Percentiles rank a stretch among this genome's conserved stretches.
phyloP scores from a whole-genome alignment of 2,329 filamentous ascomycete genomes.

The Xylariaceae sp. region DNA sequence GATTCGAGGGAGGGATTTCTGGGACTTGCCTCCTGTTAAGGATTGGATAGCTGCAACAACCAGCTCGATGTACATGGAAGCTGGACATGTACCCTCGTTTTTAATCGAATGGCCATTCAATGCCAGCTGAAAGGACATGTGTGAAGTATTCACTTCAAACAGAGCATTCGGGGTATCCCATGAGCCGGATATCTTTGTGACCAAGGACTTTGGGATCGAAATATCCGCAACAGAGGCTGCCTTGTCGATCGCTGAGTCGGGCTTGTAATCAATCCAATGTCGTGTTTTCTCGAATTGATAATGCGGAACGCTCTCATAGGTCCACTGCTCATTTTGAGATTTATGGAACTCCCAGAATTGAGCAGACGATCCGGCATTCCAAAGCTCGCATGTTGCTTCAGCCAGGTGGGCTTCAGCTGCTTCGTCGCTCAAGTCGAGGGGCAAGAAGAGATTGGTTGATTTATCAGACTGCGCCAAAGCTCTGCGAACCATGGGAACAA shows the following conservation, averaged over 20 bases:
- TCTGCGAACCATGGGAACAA: constrained; percentile 41
- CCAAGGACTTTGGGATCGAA: not conserved
- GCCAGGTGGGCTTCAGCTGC: not conserved
- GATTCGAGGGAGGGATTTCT: not conserved
- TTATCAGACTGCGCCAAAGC: constrained; percentile 33
- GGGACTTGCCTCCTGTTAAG: not conserved
- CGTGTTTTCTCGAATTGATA: constrained; percentile 8
- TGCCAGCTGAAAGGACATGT: not conserved
- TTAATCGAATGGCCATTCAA: not conserved
- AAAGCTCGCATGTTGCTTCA: constrained; percentile 1
- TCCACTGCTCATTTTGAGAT: not conserved
- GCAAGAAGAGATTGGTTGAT: not conserved
- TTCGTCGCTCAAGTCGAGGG: not conserved
- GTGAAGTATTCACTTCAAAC: constrained; percentile 5
- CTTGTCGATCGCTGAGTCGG: not conserved
- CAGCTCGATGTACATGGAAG: constrained; percentile 14
- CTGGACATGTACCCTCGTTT: constrained; percentile 1
- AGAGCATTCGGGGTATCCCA: not conserved
- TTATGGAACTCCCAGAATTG: constrained; percentile 4
- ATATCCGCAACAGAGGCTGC: not conserved
- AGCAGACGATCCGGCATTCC: not conserved
- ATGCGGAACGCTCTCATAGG: not conserved
- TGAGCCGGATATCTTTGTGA: not conserved
- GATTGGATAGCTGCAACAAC: not conserved
- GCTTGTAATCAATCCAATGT: constrained; percentile 10